These are phyloP conservation scores for Arctium lappa DNA, from an alignment of 129 eudicot genomes.

Conservation along the genomic window DNA sequence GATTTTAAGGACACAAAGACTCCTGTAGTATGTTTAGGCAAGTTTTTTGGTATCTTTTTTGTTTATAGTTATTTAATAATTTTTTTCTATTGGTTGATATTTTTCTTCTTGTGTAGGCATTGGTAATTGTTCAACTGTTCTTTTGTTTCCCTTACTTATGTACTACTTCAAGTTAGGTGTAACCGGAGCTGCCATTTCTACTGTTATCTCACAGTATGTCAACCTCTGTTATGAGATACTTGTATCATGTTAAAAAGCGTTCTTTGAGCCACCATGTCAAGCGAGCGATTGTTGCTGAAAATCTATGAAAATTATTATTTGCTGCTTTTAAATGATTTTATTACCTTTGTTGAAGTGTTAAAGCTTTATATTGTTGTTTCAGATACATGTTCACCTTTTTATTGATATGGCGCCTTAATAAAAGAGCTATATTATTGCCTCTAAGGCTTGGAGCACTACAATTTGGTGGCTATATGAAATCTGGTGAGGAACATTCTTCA, in stretches of 20 bases:
- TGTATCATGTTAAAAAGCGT: slow-evolving; percentile 1
- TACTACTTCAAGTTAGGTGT: slow-evolving; percentile 79
- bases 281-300: not conserved
- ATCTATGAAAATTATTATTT: not conserved
- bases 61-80: too few species aligned
- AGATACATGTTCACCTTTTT: slow-evolving; percentile 71
- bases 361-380: slow-evolving; percentile 8
- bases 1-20: too few species aligned
- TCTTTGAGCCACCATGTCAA: not conserved
- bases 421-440: slow-evolving; percentile 72
- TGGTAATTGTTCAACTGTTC: too few species aligned
- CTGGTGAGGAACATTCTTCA: too few species aligned
- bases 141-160: too few species aligned
- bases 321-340: too few species aligned
- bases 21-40: too few species aligned
- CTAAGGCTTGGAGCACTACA: slow-evolving; percentile 72
- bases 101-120: too few species aligned
- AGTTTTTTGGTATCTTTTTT: too few species aligned
- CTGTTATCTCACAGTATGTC: slow-evolving; percentile 89
- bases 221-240: not conserved
- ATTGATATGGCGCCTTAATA: slow-evolving; percentile 77
- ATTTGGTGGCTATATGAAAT: too few species aligned
- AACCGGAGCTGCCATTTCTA: slow-evolving; percentile 92
- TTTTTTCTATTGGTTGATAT: too few species aligned
- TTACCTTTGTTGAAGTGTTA: not conserved